phyloP scores from a whole-genome alignment of 257 asterid species.

The Lycium ferocissimum region DNA sequence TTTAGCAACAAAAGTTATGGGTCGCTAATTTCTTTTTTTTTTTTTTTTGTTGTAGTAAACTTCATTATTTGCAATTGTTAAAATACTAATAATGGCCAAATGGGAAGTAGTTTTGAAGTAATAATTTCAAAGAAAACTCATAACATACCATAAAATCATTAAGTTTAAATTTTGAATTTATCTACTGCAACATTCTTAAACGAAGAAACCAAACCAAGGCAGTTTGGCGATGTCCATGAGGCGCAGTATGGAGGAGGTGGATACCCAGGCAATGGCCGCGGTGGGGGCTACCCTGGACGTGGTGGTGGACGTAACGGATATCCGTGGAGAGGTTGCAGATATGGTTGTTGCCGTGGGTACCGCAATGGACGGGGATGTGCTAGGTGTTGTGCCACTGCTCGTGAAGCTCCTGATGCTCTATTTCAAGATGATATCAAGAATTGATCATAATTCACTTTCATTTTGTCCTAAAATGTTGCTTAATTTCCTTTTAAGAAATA shows the following conservation, averaged over 20 bases:
- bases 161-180: neutral
- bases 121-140: neutral
- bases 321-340: slow-evolving; percentile 25
- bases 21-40: no score
- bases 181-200: no score
- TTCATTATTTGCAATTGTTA: no score
- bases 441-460: neutral
- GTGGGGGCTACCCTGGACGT: neutral
- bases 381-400: neutral
- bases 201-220: no score
- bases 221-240: neutral
- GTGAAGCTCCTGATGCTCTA: slow-evolving; percentile 4
- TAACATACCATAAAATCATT: neutral
- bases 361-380: neutral
- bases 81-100: neutral
- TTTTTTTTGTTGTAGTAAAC: no score
- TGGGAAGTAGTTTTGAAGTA: neutral
- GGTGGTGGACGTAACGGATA: slow-evolving; percentile 13
- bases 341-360: slow-evolving; percentile 26
- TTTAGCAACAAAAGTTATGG: neutral
- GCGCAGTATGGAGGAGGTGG: neutral
- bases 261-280: slow-evolving; percentile 16
- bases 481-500: neutral
- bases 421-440: slow-evolving; percentile 22
- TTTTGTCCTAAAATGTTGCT: neutral